phyloP scores from a whole-genome alignment of 257 asterid genomes.

The Craterostigma plantagineum region DNA sequence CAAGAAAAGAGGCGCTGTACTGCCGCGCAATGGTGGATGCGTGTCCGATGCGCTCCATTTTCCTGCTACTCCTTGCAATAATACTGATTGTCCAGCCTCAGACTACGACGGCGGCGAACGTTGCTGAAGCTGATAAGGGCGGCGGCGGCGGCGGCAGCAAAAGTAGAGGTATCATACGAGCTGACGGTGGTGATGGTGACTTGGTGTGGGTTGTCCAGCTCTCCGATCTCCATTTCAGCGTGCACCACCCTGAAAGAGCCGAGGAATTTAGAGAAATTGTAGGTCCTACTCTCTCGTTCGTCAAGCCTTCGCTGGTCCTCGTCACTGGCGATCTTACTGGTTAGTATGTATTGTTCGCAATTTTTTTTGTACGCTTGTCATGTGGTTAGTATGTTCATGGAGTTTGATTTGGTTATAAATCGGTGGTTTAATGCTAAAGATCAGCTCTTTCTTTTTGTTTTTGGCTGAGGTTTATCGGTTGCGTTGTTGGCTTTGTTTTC shows the following conservation, averaged over 20 bases:
- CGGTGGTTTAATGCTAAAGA: too few relatives aligned
- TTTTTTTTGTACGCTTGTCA: neutral
- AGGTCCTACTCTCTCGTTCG: constrained; percentile 60
- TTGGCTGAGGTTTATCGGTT: too few relatives aligned
- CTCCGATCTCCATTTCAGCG: constrained; percentile 96
- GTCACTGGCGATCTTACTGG: constrained; percentile 98
- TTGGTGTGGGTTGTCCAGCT: constrained; percentile 93
- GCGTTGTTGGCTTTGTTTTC: too few relatives aligned
- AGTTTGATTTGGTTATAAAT: neutral
- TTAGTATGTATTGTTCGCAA: constrained; percentile 8
- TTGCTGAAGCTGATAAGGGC: neutral
- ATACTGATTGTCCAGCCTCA: constrained; percentile 9
- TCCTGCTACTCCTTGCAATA: constrained; percentile 16
- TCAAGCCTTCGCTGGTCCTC: constrained; percentile 81
- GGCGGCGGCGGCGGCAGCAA: constrained; percentile 7
- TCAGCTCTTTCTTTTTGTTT: too few relatives aligned
- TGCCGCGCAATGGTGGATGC: constrained; percentile 11
- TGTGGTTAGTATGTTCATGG: neutral
- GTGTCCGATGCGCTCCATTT: constrained; percentile 12
- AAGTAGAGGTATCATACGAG: constrained; percentile 24
- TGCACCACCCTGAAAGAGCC: constrained; percentile 76
- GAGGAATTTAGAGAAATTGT: constrained; percentile 35
- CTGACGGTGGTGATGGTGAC: constrained; percentile 52
- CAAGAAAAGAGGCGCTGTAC: neutral
- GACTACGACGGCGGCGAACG: constrained; percentile 4